These are phyloP conservation scores for Pseudogymnoascus sp. DNA, from an alignment of 2,329 filamentous ascomycete species.

Conservation along the genomic window DNA sequence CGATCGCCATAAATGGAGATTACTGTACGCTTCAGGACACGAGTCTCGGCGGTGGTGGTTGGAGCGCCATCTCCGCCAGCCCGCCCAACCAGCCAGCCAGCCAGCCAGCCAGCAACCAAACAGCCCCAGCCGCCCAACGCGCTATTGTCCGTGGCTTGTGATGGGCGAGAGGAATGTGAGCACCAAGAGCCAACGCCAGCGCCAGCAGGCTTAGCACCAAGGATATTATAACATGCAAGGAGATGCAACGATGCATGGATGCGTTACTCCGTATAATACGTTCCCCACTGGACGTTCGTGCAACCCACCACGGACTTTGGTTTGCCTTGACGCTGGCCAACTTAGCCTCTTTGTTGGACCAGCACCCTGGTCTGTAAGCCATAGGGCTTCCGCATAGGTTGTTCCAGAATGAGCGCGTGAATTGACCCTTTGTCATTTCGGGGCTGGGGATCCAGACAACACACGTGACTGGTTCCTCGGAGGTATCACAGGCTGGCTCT, in stretches of 20 bases:
- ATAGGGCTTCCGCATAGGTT: background rate
- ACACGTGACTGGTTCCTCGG: background rate
- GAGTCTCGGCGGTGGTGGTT: conserved; percentile 3
- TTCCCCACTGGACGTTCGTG: background rate
- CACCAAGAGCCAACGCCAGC: conserved; percentile 7
- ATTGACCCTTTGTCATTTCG: conserved; percentile 4
- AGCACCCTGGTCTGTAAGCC: background rate
- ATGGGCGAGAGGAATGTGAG: background rate
- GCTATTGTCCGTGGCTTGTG: conserved; percentile 3
- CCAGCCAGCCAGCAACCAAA: background rate
- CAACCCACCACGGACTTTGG: background rate
- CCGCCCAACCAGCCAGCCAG: background rate
- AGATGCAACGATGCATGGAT: conserved; percentile 5
- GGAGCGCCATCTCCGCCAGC: background rate
- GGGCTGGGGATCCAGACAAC: background rate
- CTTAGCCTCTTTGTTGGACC: background rate
- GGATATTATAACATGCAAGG: conserved; percentile 8
- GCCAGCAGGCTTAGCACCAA: conserved; percentile 3
- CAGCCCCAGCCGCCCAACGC: conserved; percentile 2
- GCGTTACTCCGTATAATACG: background rate
- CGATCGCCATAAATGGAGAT: conserved; percentile 6
- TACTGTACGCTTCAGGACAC: conserved; percentile 6
- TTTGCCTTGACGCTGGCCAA: background rate
- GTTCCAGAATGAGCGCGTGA: background rate
- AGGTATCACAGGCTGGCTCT: background rate